Base-by-base conservation (phyloP, 495 filamentous ascomycete species). In the Penicillium lividum region DNA sequence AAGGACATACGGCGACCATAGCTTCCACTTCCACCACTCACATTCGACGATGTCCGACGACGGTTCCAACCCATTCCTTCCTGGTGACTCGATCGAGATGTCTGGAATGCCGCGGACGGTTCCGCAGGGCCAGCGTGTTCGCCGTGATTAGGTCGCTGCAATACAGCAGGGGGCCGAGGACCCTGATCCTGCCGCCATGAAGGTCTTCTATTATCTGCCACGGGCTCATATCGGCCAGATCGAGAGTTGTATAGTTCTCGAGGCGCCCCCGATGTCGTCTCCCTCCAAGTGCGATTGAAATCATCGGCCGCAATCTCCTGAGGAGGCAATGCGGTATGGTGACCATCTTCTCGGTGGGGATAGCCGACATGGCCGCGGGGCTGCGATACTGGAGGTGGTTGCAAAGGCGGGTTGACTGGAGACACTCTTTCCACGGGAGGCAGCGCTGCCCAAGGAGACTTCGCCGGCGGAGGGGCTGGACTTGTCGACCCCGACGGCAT, bases 231-330 rank as follows among this genome's bases (percentile, higher is more conserved):
- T 43, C 91, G 87, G 25, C 95, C 94, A 46, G 91, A 97, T 40
- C 95, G 88, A 9, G 94, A 96, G 70, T 98, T 97, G 71, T 84
- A 99, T 0, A 99, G 81, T 68, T 97, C 92, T 57, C 88, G 80
- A 55, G 84, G 85, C 30, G 76, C 77, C 22, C 77, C 82, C 9
- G 83, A 78, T 43, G 87, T 80, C 15, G 80, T 77, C 43, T 96
- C 92, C 63, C 89, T 83, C 87, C 90, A 95, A 22, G 86, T 83
- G 55, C 95, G 84, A 67, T 90, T 95, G 68, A 97, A 98, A 62
- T 96, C 92, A 69, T 98, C 94, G 5, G 93, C 91, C 8, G 91
- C 91, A 63, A 97, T 94, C 70, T 98, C 92, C 67, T 90, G 90
- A 4, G 87, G 80, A 40, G 77, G 76, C 63, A 74, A 55, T 74